Evolutionary conservation across 768 basidiomycete species (phyloP), one percentile per base, ranked within the genome.

Genomic region (Brasilioporus rufonigricans): DNA sequence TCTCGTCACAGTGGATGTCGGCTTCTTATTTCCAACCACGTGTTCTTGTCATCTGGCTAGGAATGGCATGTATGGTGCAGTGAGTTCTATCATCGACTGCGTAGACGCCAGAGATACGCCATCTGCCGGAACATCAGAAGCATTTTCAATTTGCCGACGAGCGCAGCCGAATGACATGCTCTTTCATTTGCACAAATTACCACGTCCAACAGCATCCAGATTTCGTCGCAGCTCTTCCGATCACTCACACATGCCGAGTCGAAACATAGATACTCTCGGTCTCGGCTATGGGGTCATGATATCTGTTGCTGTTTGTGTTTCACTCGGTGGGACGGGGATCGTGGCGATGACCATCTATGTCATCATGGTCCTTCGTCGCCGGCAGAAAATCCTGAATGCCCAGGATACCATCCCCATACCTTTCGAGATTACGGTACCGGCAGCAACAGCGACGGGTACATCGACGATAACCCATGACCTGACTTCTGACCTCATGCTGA

Each of bases 61-160:
- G 32, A 72, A 71, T 29, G 77, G 76, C n/a, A 65, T 65, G 35
- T 73, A 72, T 68, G 74, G 43, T 24, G 24, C 32, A 4, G 44
- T 27, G 45, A 44, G 45, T 19, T 36, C 53, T 49, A 51, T 52
- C 46, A 40, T 46, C 16, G n/a, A 50, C 29, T 26, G 38, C 4
- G 24, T 48, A 33, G 19, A 27, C 27, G n/a, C 58, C 27, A 32
- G 31, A 43, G 54, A 59, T 50, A 48, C 45, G 19, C 38, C 56
- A 13, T 41, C 45, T 36, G 24, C 24, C 19, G 46, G 36, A 18
- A 29, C 23, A 40, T 38, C 44, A 11, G 33, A 31, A 13, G 26
- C 27, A 39, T 52, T 56, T 16, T 63, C 46, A 55, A 51, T n/a
- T 44, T 62, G 61, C 61, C 53, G 61, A 35, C 24, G 3, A 31